Percentiles rank a stretch among this genome's conserved stretches.
Evolutionary conservation across 768 basidiomycete genomes (phyloP).

Genomic region (Gyrodon lividus): DNA sequence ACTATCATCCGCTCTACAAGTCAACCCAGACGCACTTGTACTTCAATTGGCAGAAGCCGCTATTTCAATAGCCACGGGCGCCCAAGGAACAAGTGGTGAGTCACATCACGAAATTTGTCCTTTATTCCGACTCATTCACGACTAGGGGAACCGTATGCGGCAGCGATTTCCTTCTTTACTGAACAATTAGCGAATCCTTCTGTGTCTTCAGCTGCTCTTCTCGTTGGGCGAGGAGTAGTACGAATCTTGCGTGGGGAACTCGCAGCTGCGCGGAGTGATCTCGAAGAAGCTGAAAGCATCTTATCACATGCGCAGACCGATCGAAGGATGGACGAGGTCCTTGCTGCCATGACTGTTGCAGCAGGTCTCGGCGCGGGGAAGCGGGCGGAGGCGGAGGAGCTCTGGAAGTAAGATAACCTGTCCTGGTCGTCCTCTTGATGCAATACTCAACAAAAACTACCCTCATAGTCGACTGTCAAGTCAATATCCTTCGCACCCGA

Average conservation of each 20-base stretch:
- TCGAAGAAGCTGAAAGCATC: conserved; percentile 59
- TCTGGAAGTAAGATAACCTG: conserved; percentile 58
- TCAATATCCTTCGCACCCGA: conserved; percentile 67
- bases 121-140: neutral
- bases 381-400: conserved; percentile 59
- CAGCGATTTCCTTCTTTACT: conserved; percentile 65
- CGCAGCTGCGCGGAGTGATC: conserved; percentile 72
- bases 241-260: conserved; percentile 77
- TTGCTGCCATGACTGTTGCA: conserved; percentile 66
- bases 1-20: conserved; percentile 77
- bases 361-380: conserved; percentile 57
- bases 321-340: conserved; percentile 55
- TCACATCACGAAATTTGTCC: conserved; percentile 27
- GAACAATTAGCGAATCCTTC: conserved; percentile 84
- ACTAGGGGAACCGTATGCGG: conserved; percentile 35
- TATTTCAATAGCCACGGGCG: conserved; percentile 72
- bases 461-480: conserved; percentile 39
- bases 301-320: conserved; percentile 46
- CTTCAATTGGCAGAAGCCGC: conserved; percentile 88
- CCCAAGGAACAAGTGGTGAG: conserved; percentile 53
- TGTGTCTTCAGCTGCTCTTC: conserved; percentile 66
- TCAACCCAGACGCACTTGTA: conserved; percentile 87
- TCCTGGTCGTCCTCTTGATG: conserved; percentile 1
- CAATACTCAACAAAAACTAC: conserved; percentile 4
- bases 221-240: conserved; percentile 77